Conservation (phyloP, 345 rosid genomes). For the Passiflora organensis region DNA sequence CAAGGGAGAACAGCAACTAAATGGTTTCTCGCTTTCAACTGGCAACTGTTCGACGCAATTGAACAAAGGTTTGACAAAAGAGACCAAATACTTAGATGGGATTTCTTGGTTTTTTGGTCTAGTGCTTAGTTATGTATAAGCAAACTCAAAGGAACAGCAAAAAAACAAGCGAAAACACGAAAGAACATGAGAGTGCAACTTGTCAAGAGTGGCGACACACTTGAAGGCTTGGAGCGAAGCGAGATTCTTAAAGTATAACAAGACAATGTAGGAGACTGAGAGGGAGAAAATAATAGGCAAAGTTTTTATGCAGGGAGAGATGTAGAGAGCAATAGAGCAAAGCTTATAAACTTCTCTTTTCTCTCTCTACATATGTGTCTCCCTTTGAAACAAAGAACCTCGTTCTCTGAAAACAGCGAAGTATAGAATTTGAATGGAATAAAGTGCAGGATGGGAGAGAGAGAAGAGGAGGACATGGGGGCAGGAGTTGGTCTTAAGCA, state of each 20-base stretch:
- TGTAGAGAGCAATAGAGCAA: constrained; percentile 20
- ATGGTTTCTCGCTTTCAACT: constrained; percentile 3
- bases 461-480: constrained; percentile 9
- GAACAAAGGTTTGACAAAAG: constrained; percentile 1
- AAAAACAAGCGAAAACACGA: constrained; percentile 20
- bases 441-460: constrained; percentile 52
- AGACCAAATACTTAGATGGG: constrained; percentile 19
- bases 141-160: too few relatives aligned
- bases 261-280: constrained; percentile 68
- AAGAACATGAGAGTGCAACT: constrained; percentile 17
- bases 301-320: constrained; percentile 9
- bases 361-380: constrained; percentile 24
- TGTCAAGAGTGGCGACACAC: constrained; percentile 25
- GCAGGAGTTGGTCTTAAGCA: constrained; percentile 25
- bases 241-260: constrained; percentile 63
- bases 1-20: background rate
- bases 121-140: constrained; percentile 16
- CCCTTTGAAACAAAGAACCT: constrained; percentile 40
- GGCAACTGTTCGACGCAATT: too few relatives aligned
- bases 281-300: constrained; percentile 24
- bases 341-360: constrained; percentile 23
- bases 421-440: constrained; percentile 74
- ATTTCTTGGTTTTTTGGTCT: constrained; percentile 19
- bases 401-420: constrained; percentile 71
- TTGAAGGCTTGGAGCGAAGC: constrained; percentile 67